Evolutionary conservation across 2,329 filamentous ascomycete genomes (phyloP), one percentile per base, ranked within the genome.

Genomic region (Raffaelea ambrosiae): DNA sequence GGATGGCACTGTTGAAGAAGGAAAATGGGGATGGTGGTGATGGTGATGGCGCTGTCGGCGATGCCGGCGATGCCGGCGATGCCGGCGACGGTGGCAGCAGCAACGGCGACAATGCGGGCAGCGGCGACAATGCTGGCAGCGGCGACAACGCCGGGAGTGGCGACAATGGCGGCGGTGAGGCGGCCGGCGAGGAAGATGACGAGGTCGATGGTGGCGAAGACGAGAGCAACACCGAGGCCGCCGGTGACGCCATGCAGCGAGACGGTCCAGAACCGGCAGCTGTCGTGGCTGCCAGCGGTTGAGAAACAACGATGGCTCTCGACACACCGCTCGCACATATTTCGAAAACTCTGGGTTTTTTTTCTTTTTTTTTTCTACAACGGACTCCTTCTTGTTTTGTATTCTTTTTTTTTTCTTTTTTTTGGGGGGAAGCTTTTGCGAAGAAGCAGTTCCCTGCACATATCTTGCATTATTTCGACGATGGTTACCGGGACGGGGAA

Each of bases 1-100:
- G 53, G 9, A n/a, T 47, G 23, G 53, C 47, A 2, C 50, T 48
- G 44, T 46, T 48, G 22, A 23, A 40, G 22, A 29, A 46, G 18
- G 44, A 42, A 16, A 18, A n/a, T n/a, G n/a, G n/a, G n/a, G n/a
- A n/a, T n/a, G n/a, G 13, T 19, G n/a, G 23, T 11, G 31, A 18
- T 22, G 33, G 7, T 9, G 18, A 3, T n/a, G 40, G 20, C 46
- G 38, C 22, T 20, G 36, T 23, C 38, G 26, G 13, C 10, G 39
- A 41, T 44, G 13, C 18, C 39, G 2, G 20, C 29, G 21, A 41
- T 38, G 35, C 26, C 29, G 26, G 29, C 26, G 13, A 29, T 29
- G 26, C 9, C n/a, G 40, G 20, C 46, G 38, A 22, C 33, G 35
- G 26, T 26, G 22, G 11, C 10, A 42, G 44, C 47, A 16, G 23